A percentile compares a stretch with the other conserved stretches of the same genome.
Conservation (phyloP, 2,329 filamentous ascomycete species). For the Endothia cerciana region DNA sequence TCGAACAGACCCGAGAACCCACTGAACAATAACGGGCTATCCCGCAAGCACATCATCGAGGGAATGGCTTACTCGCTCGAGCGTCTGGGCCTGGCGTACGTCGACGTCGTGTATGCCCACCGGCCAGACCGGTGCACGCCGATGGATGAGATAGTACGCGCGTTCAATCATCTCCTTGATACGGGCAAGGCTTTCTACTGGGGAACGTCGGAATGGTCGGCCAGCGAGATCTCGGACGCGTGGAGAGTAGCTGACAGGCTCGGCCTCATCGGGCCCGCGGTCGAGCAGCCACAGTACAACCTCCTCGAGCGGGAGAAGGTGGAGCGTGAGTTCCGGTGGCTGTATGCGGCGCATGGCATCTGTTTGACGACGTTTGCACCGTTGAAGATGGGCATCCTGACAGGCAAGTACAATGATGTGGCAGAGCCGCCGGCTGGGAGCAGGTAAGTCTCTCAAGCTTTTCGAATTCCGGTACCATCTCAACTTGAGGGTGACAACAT, state of each 20-base stretch:
- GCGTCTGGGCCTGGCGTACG: conserved; percentile 61
- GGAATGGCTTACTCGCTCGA: conserved; percentile 63
- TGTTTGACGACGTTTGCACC: conserved; percentile 68
- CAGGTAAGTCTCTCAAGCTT: background rate
- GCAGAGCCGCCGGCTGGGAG: conserved; percentile 45
- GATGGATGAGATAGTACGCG: conserved; percentile 72
- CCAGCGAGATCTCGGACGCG: conserved; percentile 59
- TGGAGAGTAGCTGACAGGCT: conserved; percentile 64
- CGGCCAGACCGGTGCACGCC: conserved; percentile 69
- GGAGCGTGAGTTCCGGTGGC: conserved; percentile 63
- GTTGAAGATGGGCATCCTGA: conserved; percentile 53
- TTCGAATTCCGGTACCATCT: background rate
- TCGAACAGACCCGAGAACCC: conserved; percentile 45
- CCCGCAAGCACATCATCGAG: conserved; percentile 71
- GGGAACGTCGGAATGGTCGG: background rate
- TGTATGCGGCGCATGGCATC: conserved; percentile 63
- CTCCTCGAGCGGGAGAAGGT: conserved; percentile 64
- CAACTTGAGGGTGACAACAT: background rate
- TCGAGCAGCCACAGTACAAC: conserved; percentile 72
- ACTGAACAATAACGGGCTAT: conserved; percentile 70
- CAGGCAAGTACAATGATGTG: conserved; percentile 53
- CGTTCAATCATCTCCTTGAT: conserved; percentile 72
- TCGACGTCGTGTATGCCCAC: conserved; percentile 72
- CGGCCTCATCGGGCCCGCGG: conserved; percentile 63
- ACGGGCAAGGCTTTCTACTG: conserved; percentile 67